A percentile compares a stretch with the other conserved stretches of the same genome.
These are phyloP conservation scores for Eleusine indica DNA, from an alignment of 176 grass and related monocot genomes.

Conservation along the genomic window DNA sequence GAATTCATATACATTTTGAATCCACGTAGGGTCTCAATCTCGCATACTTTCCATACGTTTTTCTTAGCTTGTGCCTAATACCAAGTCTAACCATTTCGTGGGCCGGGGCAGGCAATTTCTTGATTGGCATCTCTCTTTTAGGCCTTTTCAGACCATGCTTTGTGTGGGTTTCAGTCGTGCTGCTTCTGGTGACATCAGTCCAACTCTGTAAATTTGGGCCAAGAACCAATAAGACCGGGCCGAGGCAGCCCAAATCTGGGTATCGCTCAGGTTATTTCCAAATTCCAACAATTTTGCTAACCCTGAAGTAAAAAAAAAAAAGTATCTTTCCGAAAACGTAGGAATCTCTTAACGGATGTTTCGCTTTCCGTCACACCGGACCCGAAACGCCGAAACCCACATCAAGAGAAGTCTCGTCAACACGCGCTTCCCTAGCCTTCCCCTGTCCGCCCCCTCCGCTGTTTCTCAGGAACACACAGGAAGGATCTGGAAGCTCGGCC, in stretches of 20 bases:
- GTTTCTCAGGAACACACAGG: constrained; percentile 43
- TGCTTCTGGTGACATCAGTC: no score
- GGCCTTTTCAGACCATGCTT: neutral
- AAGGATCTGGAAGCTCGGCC: constrained; percentile 59
- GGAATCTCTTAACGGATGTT: neutral
- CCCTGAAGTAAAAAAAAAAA: neutral
- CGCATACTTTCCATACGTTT: no score
- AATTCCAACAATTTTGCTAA: neutral
- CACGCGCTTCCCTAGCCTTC: constrained; percentile 6
- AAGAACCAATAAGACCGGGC: neutral
- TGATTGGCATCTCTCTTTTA: neutral
- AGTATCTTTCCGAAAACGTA: neutral
- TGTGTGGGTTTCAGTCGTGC: neutral
- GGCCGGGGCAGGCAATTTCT: neutral
- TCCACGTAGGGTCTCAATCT: neutral
- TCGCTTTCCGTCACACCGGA: neutral
- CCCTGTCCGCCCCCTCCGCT: neutral
- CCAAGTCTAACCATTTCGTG: no score
- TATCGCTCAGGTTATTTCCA: neutral
- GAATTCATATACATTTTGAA: no score
- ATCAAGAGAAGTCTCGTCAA: constrained; percentile 23
- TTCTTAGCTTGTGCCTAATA: no score
- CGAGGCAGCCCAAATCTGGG: neutral
- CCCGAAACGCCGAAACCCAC: constrained; percentile 8
- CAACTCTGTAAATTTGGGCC: neutral